Evolutionary conservation across 768 basidiomycete genomes (phyloP).

Genomic region (Cystobasidium tubakii): DNA sequence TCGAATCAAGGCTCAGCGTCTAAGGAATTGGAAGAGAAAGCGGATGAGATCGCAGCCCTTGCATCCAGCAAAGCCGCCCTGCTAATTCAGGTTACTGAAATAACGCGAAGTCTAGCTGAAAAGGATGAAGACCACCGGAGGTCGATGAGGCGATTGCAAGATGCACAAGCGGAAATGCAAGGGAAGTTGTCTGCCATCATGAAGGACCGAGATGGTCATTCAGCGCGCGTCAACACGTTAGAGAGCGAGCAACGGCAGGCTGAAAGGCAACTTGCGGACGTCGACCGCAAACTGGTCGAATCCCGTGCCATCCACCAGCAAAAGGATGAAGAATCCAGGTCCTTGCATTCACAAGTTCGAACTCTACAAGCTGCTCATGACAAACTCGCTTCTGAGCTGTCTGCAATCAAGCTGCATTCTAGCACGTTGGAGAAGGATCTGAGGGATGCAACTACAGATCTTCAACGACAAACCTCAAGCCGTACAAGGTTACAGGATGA

Average conservation of each 20-base stretch:
- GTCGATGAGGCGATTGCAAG: constrained; percentile 29
- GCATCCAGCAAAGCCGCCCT: not conserved
- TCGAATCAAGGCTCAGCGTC: constrained; percentile 63
- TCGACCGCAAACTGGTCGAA: constrained; percentile 69
- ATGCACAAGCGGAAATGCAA: constrained; percentile 24
- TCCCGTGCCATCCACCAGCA: constrained; percentile 68
- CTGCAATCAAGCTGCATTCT: not conserved
- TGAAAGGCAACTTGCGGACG: constrained; percentile 69
- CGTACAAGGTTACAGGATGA: constrained; percentile 69
- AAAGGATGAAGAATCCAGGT: constrained; percentile 66
- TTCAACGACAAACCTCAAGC: constrained; percentile 47
- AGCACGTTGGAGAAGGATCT: not conserved
- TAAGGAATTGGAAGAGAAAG: constrained; percentile 61
- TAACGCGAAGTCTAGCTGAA: not conserved
- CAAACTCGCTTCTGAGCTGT: constrained; percentile 12
- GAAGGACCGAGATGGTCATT: constrained; percentile 15
- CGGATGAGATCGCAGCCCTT: constrained; percentile 57
- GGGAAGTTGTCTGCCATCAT: not conserved
- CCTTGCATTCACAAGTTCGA: constrained; percentile 62
- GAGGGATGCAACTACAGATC: constrained; percentile 53
- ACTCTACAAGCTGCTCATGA: constrained; percentile 50
- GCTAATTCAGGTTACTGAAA: not conserved
- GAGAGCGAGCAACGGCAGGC: constrained; percentile 66
- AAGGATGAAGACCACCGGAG: constrained; percentile 61
- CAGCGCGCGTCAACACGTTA: constrained; percentile 51